phyloP scores from a whole-genome alignment of 768 basidiomycete species.

The Rhodotorula diobovata region DNA sequence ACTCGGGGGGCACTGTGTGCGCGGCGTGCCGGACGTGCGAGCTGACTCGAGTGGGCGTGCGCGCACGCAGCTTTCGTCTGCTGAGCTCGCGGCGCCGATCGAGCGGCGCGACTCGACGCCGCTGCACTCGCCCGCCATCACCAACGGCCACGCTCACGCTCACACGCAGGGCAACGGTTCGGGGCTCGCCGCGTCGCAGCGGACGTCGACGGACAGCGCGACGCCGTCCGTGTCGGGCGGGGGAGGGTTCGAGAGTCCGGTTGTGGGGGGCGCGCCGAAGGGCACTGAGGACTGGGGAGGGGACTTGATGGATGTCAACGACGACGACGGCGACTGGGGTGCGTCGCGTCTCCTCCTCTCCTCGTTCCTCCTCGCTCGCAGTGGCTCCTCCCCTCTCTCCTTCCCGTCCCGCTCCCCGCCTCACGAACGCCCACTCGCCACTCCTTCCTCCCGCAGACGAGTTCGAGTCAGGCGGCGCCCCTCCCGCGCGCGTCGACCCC shows the following conservation, averaged over 20 bases:
- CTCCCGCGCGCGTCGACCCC: constrained; percentile 16
- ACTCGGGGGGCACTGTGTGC: too few relatives aligned
- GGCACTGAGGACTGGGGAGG: constrained; percentile 61
- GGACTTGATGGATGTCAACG: constrained; percentile 88
- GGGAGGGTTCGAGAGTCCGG: constrained; percentile 41
- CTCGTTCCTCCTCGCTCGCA: neutral
- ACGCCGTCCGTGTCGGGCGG: constrained; percentile 48
- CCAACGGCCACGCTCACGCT: constrained; percentile 47
- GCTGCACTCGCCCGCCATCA: constrained; percentile 19
- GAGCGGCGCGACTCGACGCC: constrained; percentile 29
- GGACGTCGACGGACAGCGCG: constrained; percentile 52
- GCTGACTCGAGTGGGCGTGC: neutral
- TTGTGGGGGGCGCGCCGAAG: neutral
- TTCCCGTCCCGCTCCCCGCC: neutral
- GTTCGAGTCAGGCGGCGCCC: constrained; percentile 59
- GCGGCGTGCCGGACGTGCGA: too few relatives aligned
- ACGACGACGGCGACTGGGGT: constrained; percentile 94
- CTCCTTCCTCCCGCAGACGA: constrained; percentile 54
- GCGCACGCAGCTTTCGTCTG: constrained; percentile 58
- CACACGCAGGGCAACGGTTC: constrained; percentile 35
- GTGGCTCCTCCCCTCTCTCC: neutral
- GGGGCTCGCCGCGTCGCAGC: constrained; percentile 39
- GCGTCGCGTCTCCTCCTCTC: constrained; percentile 48
- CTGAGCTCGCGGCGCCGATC: constrained; percentile 62
- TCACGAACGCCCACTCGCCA: neutral